These are phyloP conservation scores for Mucor lusitanicus DNA, from an alignment of 371 early-diverging fungal genomes.

Conservation along the genomic window DNA sequence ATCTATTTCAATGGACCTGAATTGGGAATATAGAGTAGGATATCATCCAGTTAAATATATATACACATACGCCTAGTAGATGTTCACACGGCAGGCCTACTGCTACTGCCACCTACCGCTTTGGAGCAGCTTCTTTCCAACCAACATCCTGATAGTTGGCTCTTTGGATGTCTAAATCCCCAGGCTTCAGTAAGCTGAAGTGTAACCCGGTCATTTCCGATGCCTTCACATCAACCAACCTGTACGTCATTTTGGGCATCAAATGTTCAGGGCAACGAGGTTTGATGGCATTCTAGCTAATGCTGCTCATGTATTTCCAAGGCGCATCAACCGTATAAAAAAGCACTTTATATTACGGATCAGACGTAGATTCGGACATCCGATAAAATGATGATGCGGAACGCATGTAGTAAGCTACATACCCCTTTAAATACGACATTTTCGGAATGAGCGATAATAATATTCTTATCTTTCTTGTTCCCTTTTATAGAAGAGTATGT, in stretches of 20 bases:
- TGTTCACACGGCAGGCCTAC: no score
- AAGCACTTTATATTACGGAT: background rate
- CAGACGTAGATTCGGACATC: background rate
- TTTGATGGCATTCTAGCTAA: background rate
- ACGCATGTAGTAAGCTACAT: background rate
- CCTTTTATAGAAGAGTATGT: background rate
- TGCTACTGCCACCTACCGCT: background rate
- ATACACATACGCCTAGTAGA: background rate
- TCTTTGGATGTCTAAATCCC: background rate
- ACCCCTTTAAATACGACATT: background rate
- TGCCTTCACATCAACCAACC: background rate
- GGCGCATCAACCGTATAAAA: background rate
- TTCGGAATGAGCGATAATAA: background rate
- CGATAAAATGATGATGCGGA: background rate
- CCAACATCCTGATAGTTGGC: background rate
- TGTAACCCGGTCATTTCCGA: constrained; percentile 21
- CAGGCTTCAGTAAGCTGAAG: background rate
- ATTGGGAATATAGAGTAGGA: background rate
- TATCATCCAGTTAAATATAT: background rate
- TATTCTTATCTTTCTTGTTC: background rate
- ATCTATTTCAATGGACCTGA: background rate
- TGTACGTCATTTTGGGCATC: background rate
- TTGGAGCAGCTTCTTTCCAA: background rate
- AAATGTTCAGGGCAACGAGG: background rate
- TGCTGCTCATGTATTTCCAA: background rate